Conservation (phyloP, 2,329 filamentous ascomycete species). For the Penicillium sp. region DNA sequence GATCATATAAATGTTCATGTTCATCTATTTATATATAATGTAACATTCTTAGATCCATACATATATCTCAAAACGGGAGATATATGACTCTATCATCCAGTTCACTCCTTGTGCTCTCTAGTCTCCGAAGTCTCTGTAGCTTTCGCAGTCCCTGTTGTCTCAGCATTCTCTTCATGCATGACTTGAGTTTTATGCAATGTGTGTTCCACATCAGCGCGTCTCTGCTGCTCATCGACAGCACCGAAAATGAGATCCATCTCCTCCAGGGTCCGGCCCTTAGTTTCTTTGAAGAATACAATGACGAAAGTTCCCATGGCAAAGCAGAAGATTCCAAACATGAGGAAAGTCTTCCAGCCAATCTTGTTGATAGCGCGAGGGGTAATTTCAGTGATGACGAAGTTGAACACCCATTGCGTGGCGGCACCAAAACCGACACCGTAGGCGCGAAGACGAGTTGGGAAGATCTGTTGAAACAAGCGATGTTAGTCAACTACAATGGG, state of each 20-base stretch:
- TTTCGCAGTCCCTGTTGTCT: not conserved
- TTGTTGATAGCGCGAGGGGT: slow-evolving; percentile 41
- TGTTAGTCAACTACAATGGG: not conserved
- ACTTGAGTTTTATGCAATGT: slow-evolving; percentile 26
- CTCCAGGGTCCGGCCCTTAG: slow-evolving; percentile 38
- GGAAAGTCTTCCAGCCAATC: slow-evolving; percentile 40
- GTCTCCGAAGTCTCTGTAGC: not conserved
- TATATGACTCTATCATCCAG: not conserved
- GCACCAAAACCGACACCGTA: slow-evolving; percentile 42
- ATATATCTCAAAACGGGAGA: not conserved
- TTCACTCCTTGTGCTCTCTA: not conserved
- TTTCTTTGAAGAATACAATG: slow-evolving; percentile 40
- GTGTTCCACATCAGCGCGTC: slow-evolving; percentile 25
- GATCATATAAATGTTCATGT: not conserved
- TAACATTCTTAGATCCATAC: not conserved
- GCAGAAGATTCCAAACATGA: slow-evolving; percentile 45
- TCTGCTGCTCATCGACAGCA: slow-evolving; percentile 25
- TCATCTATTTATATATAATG: not conserved
- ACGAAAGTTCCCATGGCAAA: slow-evolving; percentile 37
- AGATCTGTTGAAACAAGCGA: slow-evolving; percentile 31
- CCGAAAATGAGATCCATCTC: slow-evolving; percentile 39
- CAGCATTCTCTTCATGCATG: slow-evolving; percentile 21
- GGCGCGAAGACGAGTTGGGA: slow-evolving; percentile 40
- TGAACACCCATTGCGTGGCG: slow-evolving; percentile 42
- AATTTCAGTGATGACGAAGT: slow-evolving; percentile 42